Percentiles rank a stretch among this genome's conserved stretches.
These are phyloP conservation scores for Cucurbita argyrosperma DNA, from an alignment of 306 rosid species.

Conservation along the genomic window DNA sequence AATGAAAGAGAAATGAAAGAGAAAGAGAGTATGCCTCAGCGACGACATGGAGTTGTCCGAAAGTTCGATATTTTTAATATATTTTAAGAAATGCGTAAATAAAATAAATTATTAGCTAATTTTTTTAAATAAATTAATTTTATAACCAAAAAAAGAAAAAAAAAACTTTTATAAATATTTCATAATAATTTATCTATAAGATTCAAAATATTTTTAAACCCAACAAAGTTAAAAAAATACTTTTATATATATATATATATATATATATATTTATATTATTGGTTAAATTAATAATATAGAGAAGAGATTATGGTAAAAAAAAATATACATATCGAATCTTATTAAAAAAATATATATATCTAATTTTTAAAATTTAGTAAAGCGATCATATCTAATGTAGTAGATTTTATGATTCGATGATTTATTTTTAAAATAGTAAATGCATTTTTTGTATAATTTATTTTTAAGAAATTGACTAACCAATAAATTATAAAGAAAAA, in stretches of 20 bases:
- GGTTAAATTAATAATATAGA: not conserved
- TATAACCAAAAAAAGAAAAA: too few relatives aligned
- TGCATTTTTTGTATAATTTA: not conserved
- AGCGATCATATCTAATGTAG: not conserved
- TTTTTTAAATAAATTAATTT: too few relatives aligned
- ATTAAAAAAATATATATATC: too few relatives aligned
- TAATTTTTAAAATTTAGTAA: too few relatives aligned
- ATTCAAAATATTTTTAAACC: too few relatives aligned
- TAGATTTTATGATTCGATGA: not conserved
- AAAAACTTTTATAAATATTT: too few relatives aligned
- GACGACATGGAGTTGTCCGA: constrained; percentile 30
- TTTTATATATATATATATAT: too few relatives aligned
- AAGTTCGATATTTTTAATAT: constrained; percentile 21
- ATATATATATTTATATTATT: too few relatives aligned
- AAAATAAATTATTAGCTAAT: not conserved
- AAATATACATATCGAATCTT: not conserved
- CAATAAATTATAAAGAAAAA: too few relatives aligned
- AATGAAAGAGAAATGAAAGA: constrained; percentile 15
- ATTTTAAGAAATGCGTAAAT: not conserved
- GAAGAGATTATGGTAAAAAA: not conserved
- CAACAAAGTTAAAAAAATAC: too few relatives aligned
- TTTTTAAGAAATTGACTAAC: not conserved
- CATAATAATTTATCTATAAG: too few relatives aligned
- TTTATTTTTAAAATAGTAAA: not conserved
- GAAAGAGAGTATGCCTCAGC: constrained; percentile 13